Base-by-base conservation (phyloP, 2,329 filamentous ascomycete genomes). In the Colletotrichum tropicicola region DNA sequence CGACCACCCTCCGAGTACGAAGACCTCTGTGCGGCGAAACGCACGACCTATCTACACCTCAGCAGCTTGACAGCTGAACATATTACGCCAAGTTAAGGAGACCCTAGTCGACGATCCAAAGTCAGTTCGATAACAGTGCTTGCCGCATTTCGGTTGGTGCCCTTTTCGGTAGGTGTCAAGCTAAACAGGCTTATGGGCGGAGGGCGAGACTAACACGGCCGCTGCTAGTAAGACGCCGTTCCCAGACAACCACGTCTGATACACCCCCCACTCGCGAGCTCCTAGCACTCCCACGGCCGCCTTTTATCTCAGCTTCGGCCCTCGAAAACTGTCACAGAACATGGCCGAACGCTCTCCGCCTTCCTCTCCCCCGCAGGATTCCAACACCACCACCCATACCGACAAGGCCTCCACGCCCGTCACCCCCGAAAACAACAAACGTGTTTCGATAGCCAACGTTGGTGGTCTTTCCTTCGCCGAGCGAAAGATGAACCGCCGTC, bases 381-480 rank as follows among this genome's bases (percentile, higher is more conserved):
- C 57, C 37, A 55, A 32, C 28, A 41, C 45, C n/a, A 51, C 45
- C 57, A 53, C 9, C 44, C 30, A 57, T 15, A 41, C 35, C 39
- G 52, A 58, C 9, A 57, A 57, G 44, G 32, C n/a, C 23, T 60
- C 51, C 17, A 21, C 27, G 12, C 61, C 62, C 10, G 23, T 28
- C 15, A 65, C 57, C 15, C 56, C 62, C 37, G 49, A 61, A 13
- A 65, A 56, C 57, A 65, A 61, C 9, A 65, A 56, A 37, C 62
- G 57, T 28, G 32, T 55, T 15, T 61, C 61, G 10, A 52, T 51
- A 21, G 30, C 55, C 6, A 43, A 37, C 43, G 54, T 47, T 39
- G 47, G 66, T 7, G 52, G 45, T 1, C 35, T 65, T 8, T 75
- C 75, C 6, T 75, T 77, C 58, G 72, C 74, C 1, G 75, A 80